Base-by-base conservation (phyloP, 2,329 filamentous ascomycete genomes). In the Curvularia sp. region DNA sequence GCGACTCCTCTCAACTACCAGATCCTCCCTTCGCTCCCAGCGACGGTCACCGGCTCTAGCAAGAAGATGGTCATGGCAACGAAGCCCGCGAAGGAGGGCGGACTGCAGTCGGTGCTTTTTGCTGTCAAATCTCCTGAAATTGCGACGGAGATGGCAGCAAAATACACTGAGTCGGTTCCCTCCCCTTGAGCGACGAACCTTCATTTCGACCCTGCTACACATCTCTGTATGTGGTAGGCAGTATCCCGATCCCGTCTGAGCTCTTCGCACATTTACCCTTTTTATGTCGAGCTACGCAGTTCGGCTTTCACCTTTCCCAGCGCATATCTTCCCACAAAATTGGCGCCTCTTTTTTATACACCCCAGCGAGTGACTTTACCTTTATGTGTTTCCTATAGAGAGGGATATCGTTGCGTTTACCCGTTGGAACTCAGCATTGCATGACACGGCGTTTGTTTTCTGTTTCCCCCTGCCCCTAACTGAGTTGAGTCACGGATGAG, bases 1-100 rank as follows among this genome's bases (percentile, higher is more conserved):
- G 60, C 62, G 2, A 72, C 69, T 1, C 66, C 70, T 5, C 60
- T 77, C 45, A 77, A 78, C 58, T 73, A 73, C 55, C 63, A 66
- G 32, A 65, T 77, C 30, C 52, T 74, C 18, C 65, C 72, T 7
- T 62, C 65, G 19, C 59, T 76, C 12, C 58, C 58, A 19, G 63
- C 69, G 19, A 67, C 50, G 50, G 58, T 69, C 21, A 63, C 66
- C 3, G 72, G 70, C 18, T 59, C 49, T 27, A 71, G 65, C 53
- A 68, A 64, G 55, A 76, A 72, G 61, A 70, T 72, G 65, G 71
- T 75, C 4, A 62, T 60, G 46, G 65, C 71, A 1, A 60, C 67
- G 12, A 57, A 65, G 12, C 61, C 70, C 7, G 64, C 61, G 8
- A 66, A 70, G 30, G 69, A 71, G 47, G 72, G 70, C 36, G 70